These are phyloP conservation scores for Ogataea sp. DNA, from an alignment of 805 yeast genomes.

Conservation along the genomic window DNA sequence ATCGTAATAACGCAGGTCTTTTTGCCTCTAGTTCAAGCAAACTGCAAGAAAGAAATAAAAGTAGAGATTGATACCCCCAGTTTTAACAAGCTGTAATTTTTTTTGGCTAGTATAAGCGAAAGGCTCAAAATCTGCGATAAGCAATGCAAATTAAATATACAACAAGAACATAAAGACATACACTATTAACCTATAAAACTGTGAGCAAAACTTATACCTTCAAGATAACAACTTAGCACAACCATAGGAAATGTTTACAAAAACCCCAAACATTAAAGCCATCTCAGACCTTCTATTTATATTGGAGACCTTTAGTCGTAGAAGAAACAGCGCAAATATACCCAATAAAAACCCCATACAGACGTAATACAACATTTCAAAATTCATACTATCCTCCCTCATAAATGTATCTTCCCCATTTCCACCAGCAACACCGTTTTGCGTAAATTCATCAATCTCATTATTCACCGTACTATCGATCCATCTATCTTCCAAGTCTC, in stretches of 20 bases:
- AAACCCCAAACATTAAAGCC: slow-evolving; percentile 66
- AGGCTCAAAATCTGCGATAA: too few species aligned
- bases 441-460: slow-evolving; percentile 38
- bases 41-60: too few species aligned
- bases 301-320: slow-evolving; percentile 49
- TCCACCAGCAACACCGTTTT: neutral
- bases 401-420: neutral
- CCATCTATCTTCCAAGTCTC: slow-evolving; percentile 82
- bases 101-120: too few species aligned
- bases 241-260: slow-evolving; percentile 63
- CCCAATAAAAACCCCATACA: slow-evolving; percentile 73
- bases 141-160: too few species aligned
- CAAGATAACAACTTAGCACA: slow-evolving; percentile 39
- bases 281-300: slow-evolving; percentile 56
- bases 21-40: too few species aligned
- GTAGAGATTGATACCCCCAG: too few species aligned
- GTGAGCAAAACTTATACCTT: too few species aligned
- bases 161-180: too few species aligned
- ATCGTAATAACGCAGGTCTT: too few species aligned
- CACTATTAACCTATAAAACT: too few species aligned
- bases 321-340: slow-evolving; percentile 53
- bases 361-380: slow-evolving; percentile 63
- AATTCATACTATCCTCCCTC: slow-evolving; percentile 33
- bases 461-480: slow-evolving; percentile 67
- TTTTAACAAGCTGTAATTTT: too few species aligned